A percentile compares a stretch with the other conserved stretches of the same genome.
Evolutionary conservation across 2,329 filamentous ascomycete genomes (phyloP).

Genomic region (Colletotrichum lini): DNA sequence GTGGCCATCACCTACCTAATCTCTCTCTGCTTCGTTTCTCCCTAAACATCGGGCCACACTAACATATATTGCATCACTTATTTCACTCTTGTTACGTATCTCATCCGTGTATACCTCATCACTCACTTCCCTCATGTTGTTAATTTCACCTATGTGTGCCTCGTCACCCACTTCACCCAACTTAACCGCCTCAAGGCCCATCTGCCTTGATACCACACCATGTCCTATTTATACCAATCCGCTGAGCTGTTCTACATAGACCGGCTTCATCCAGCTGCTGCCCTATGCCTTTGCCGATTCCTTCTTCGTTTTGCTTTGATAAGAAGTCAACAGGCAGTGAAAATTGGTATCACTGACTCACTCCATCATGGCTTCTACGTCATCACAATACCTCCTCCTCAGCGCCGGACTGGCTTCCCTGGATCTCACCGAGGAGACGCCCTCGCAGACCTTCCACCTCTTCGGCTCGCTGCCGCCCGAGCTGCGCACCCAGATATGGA

Average conservation of each 20-base stretch:
- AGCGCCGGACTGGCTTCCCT: background rate
- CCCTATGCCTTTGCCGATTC: too few relatives aligned
- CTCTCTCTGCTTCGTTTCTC: background rate
- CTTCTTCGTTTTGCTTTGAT: too few relatives aligned
- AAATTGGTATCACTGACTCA: background rate
- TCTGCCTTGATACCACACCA: background rate
- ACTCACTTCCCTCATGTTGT: too few relatives aligned
- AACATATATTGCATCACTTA: background rate
- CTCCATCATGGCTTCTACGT: background rate
- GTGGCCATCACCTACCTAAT: background rate
- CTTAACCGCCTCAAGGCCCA: background rate
- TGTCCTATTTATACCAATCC: too few relatives aligned
- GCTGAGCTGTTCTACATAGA: too few relatives aligned
- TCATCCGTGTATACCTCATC: too few relatives aligned
- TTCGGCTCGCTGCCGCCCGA: conserved; percentile 22
- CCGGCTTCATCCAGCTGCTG: too few relatives aligned
- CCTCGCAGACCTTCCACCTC: conserved; percentile 18
- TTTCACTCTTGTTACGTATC: too few relatives aligned
- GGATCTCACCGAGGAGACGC: background rate
- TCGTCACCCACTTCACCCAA: background rate
- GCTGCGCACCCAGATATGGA: conserved; percentile 29
- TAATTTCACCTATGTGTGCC: too few relatives aligned
- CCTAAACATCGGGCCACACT: background rate
- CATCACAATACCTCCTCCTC: background rate
- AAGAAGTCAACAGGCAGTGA: too few relatives aligned